Evolutionary conservation across 495 filamentous ascomycete genomes (phyloP).

Genomic region (Penicillium longicatenatum): DNA sequence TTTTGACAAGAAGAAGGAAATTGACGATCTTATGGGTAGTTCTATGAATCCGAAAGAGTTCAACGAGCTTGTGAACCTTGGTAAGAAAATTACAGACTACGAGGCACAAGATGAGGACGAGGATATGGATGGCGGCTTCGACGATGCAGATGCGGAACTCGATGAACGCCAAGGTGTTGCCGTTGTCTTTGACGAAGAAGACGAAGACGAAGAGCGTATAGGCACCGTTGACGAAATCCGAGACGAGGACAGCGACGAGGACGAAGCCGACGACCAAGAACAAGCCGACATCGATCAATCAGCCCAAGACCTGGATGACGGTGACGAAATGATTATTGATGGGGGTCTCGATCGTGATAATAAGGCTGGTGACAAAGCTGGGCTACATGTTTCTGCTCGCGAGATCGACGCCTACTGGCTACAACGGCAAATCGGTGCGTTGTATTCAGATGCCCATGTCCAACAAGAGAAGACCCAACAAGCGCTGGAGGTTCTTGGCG

Average conservation of each 20-base stretch:
- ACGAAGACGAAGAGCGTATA: constrained; percentile 83
- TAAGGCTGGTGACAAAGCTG: constrained; percentile 50
- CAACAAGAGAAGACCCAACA: constrained; percentile 86
- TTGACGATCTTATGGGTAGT: constrained; percentile 86
- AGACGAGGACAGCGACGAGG: constrained; percentile 79
- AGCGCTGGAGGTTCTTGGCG: constrained; percentile 78
- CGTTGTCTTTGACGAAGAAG: constrained; percentile 93
- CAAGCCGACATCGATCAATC: constrained; percentile 49
- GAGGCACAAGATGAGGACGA: constrained; percentile 97
- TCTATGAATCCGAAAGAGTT: constrained; percentile 88
- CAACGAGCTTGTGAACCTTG: constrained; percentile 93
- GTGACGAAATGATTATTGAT: constrained; percentile 82
- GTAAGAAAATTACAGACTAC: constrained; percentile 99
- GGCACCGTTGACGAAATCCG: constrained; percentile 75
- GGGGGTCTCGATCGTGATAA: constrained; percentile 48
- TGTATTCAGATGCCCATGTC: constrained; percentile 87
- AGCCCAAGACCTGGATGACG: constrained; percentile 48
- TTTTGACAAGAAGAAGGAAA: constrained; percentile 96
- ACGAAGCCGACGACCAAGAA: constrained; percentile 57
- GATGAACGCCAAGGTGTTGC: constrained; percentile 96
- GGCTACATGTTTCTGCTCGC: constrained; percentile 67
- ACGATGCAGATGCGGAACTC: constrained; percentile 68
- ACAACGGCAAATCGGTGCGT: constrained; percentile 82
- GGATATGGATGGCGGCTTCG: constrained; percentile 69
- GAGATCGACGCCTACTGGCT: constrained; percentile 98